These are phyloP conservation scores for Calocybe cyanea DNA, from an alignment of 768 basidiomycete species.

Conservation along the genomic window DNA sequence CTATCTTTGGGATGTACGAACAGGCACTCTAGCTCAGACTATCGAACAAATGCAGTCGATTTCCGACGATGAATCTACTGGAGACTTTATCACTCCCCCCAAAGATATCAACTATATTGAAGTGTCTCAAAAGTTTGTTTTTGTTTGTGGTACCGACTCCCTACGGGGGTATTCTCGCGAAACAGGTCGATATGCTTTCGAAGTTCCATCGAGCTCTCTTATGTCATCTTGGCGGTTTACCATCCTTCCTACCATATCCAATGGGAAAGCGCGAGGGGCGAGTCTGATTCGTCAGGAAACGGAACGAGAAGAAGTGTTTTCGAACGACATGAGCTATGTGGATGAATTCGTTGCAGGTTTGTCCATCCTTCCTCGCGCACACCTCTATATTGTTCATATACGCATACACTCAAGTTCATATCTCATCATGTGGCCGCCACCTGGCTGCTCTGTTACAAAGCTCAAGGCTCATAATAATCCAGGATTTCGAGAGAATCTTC, in stretches of 20 bases:
- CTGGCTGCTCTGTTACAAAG: slow-evolving; percentile 35
- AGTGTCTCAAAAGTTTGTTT: slow-evolving; percentile 50
- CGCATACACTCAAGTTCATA: slow-evolving; percentile 32
- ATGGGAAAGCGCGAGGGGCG: neutral
- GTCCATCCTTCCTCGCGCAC: slow-evolving; percentile 5
- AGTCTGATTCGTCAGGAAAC: slow-evolving; percentile 7
- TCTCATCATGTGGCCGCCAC: slow-evolving; percentile 47
- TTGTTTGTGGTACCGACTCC: slow-evolving; percentile 48
- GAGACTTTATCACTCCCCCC: slow-evolving; percentile 16
- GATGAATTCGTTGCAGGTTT: slow-evolving; percentile 48
- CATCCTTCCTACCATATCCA: slow-evolving; percentile 13
- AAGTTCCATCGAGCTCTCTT: slow-evolving; percentile 31
- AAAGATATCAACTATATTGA: slow-evolving; percentile 58
- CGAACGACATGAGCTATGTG: slow-evolving; percentile 14
- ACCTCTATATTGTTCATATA: too few species aligned
- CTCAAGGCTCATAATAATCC: slow-evolving; percentile 39
- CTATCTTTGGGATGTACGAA: slow-evolving; percentile 62
- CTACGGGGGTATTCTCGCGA: slow-evolving; percentile 54
- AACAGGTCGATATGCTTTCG: slow-evolving; percentile 40
- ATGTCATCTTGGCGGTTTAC: slow-evolving; percentile 33
- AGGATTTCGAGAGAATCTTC: slow-evolving; percentile 37
- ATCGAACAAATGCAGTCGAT: slow-evolving; percentile 36
- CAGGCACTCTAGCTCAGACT: slow-evolving; percentile 44
- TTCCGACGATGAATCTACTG: slow-evolving; percentile 20
- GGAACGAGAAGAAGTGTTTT: neutral